Conservation (phyloP, 2,329 filamentous ascomycete genomes). For the Trichoderma sp. region DNA sequence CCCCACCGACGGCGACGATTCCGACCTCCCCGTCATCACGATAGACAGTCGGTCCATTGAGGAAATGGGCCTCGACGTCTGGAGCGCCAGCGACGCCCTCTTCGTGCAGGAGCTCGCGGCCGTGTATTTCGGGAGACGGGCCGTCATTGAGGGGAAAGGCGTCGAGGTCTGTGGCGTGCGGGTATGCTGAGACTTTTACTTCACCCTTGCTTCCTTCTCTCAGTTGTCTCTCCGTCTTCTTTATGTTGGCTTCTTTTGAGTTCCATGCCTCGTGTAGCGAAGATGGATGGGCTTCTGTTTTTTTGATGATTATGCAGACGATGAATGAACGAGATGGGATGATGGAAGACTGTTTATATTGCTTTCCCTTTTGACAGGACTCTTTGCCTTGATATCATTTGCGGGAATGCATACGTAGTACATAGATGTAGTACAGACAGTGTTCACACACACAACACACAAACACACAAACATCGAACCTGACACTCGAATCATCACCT, state of each 20-base stretch:
- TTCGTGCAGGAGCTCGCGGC: conserved; percentile 66
- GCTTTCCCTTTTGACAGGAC: background rate
- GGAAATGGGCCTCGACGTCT: conserved; percentile 75
- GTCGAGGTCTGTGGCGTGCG: conserved; percentile 74
- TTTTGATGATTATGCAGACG: conserved; percentile 2
- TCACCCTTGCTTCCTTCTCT: background rate
- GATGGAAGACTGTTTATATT: background rate
- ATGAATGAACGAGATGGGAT: background rate
- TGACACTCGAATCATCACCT: background rate
- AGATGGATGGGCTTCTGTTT: background rate
- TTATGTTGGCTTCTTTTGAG: background rate
- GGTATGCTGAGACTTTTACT: conserved; percentile 55
- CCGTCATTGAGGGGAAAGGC: conserved; percentile 67
- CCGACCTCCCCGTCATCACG: conserved; percentile 49
- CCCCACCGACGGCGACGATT: conserved; percentile 36
- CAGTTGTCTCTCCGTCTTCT: background rate
- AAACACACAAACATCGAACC: background rate
- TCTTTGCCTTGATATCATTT: background rate
- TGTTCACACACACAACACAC: conserved; percentile 16
- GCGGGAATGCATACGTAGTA: conserved; percentile 3
- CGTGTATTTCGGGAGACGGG: conserved; percentile 67
- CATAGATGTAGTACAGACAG: conserved; percentile 22
- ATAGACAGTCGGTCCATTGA: conserved; percentile 67
- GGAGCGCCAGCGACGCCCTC: conserved; percentile 69
- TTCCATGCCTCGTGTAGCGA: background rate